phyloP scores from a whole-genome alignment of 1,284 basidiomycete species.

The Cutaneotrichosporon sp. region DNA sequence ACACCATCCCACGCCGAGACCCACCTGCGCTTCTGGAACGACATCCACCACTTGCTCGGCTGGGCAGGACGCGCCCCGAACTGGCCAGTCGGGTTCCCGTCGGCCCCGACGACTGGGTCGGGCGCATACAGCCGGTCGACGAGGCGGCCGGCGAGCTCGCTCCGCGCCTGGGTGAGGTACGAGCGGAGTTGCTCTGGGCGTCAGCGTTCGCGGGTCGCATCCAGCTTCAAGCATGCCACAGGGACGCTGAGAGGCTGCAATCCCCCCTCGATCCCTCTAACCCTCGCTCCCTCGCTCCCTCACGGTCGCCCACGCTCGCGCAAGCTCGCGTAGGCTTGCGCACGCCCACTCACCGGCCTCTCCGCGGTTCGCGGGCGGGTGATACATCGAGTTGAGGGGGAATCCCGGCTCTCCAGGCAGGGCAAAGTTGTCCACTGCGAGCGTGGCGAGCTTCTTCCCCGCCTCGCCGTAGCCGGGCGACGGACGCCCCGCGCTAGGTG shows the following conservation, averaged over 20 bases:
- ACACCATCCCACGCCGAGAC: not conserved
- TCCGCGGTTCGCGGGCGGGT: slow-evolving; percentile 65
- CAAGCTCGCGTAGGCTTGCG: no score
- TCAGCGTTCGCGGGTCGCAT: not conserved
- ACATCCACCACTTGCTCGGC: slow-evolving; percentile 99
- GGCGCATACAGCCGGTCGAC: slow-evolving; percentile 74
- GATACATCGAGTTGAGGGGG: slow-evolving; percentile 87
- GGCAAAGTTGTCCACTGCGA: slow-evolving; percentile 86
- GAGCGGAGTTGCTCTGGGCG: slow-evolving; percentile 59
- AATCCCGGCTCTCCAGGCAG: slow-evolving; percentile 96
- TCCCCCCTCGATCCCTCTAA: no score
- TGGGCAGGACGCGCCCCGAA: slow-evolving; percentile 50
- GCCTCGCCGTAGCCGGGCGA: slow-evolving; percentile 76
- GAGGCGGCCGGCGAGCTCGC: slow-evolving; percentile 81
- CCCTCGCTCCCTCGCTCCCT: no score
- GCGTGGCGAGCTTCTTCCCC: slow-evolving; percentile 77
- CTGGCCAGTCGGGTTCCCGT: slow-evolving; percentile 56
- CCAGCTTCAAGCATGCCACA: no score
- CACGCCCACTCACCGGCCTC: slow-evolving; percentile 80
- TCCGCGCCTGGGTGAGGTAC: slow-evolving; percentile 87
- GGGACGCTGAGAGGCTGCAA: no score
- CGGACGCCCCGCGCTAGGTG: slow-evolving; percentile 50
- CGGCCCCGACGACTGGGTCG: slow-evolving; percentile 42
- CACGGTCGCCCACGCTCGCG: no score
- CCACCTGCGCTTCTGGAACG: slow-evolving; percentile 82